A percentile compares a stretch with the other conserved stretches of the same genome.
These are phyloP conservation scores for Clarireedia monteithiana DNA, from an alignment of 2,329 filamentous ascomycete species.

Conservation along the genomic window DNA sequence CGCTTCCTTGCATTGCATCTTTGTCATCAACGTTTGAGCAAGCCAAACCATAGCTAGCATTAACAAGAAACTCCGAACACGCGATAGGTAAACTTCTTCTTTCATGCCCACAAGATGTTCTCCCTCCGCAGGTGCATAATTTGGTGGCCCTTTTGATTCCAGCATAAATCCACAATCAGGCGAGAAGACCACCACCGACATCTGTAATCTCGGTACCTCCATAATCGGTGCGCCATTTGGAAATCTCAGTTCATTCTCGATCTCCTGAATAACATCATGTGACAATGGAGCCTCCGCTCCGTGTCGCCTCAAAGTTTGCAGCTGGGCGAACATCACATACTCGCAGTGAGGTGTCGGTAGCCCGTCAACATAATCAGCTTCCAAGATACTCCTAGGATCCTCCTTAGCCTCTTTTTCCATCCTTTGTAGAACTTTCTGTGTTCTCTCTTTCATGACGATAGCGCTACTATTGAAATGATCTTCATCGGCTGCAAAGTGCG, in stretches of 20 bases:
- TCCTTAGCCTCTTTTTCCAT: constrained; percentile 50
- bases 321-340: constrained; percentile 77
- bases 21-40: constrained; percentile 53
- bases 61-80: constrained; percentile 52
- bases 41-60: constrained; percentile 48
- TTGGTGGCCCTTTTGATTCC: constrained; percentile 55
- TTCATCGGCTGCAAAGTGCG: constrained; percentile 64
- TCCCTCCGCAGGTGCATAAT: constrained; percentile 42
- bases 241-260: constrained; percentile 56
- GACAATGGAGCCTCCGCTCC: neutral
- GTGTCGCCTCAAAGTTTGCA: constrained; percentile 37
- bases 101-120: constrained; percentile 54
- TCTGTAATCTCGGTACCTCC: constrained; percentile 45
- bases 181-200: constrained; percentile 58
- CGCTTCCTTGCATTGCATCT: constrained; percentile 57
- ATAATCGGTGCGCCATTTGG: constrained; percentile 52
- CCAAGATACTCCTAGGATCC: constrained; percentile 67
- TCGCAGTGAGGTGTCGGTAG: constrained; percentile 72
- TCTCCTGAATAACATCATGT: constrained; percentile 38
- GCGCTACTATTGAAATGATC: constrained; percentile 49
- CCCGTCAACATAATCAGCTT: constrained; percentile 56
- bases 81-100: constrained; percentile 48
- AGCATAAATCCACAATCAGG: constrained; percentile 62
- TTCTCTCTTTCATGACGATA: constrained; percentile 62
- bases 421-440: constrained; percentile 58